These are phyloP conservation scores for Puccinia brachypodii DNA, from an alignment of 1,284 basidiomycete genomes.

Conservation along the genomic window DNA sequence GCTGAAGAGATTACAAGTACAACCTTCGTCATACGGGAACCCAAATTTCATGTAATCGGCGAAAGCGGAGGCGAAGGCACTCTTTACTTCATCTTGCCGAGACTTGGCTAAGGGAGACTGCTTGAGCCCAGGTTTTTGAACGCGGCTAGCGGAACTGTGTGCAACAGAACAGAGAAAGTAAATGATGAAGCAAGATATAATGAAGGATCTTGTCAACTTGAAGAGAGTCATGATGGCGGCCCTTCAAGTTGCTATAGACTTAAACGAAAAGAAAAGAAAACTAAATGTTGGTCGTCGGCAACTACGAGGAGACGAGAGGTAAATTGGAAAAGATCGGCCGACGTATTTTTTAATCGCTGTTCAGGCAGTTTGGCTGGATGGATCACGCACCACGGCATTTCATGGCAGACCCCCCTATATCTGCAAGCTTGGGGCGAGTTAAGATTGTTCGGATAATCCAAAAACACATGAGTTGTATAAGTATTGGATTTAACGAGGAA, in stretches of 20 bases:
- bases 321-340: too few relatives aligned
- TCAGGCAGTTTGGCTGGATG: too few relatives aligned
- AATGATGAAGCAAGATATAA: neutral
- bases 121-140: slow-evolving; percentile 10
- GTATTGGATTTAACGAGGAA: too few relatives aligned
- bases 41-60: slow-evolving; percentile 42
- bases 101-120: slow-evolving; percentile 29
- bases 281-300: too few relatives aligned
- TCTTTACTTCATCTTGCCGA: slow-evolving; percentile 20
- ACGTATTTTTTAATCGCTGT: too few relatives aligned
- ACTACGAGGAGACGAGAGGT: too few relatives aligned
- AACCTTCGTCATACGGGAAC: slow-evolving; percentile 42
- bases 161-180: neutral
- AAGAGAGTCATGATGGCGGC: neutral
- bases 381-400: too few relatives aligned
- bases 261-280: neutral
- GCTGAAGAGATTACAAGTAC: neutral
- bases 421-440: too few relatives aligned
- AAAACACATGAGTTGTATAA: too few relatives aligned
- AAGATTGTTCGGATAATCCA: too few relatives aligned
- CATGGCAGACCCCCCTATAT: too few relatives aligned
- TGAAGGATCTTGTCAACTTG: neutral
- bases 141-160: neutral
- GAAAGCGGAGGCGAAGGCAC: slow-evolving; percentile 31
- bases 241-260: too few relatives aligned